Evolutionary conservation across 2,329 filamentous ascomycete genomes (phyloP).

Genomic region (Trichoderma lentiforme): DNA sequence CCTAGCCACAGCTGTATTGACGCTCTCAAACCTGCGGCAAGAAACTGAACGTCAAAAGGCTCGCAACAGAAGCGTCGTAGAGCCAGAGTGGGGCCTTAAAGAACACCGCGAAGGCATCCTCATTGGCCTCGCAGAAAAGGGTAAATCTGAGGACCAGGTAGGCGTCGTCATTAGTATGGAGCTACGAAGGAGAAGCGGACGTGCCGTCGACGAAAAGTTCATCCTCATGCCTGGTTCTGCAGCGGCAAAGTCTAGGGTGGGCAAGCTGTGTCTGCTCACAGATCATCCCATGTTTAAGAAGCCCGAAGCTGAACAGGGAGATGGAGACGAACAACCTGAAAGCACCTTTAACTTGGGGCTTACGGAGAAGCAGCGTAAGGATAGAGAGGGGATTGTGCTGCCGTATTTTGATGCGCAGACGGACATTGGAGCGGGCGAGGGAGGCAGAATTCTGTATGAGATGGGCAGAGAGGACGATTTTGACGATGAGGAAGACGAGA

Average conservation of each 20-base stretch:
- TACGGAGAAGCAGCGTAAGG: slow-evolving; percentile 84
- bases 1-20: slow-evolving; percentile 83
- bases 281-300: slow-evolving; percentile 70
- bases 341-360: slow-evolving; percentile 83
- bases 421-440: slow-evolving; percentile 72
- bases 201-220: slow-evolving; percentile 69
- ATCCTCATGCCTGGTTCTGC: slow-evolving; percentile 40
- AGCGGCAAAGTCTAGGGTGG: background rate
- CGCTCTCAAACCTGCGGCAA: slow-evolving; percentile 69
- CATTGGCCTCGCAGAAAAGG: slow-evolving; percentile 56
- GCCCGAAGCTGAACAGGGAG: slow-evolving; percentile 35
- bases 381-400: slow-evolving; percentile 83
- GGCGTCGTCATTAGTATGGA: slow-evolving; percentile 80
- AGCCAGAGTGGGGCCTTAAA: slow-evolving; percentile 74
- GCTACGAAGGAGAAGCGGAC: slow-evolving; percentile 76
- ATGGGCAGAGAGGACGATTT: slow-evolving; percentile 97
- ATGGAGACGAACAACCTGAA: slow-evolving; percentile 53
- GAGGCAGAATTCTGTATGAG: slow-evolving; percentile 91
- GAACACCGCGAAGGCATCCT: slow-evolving; percentile 78
- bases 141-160: slow-evolving; percentile 36
- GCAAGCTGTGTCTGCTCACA: slow-evolving; percentile 58
- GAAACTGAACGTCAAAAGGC: slow-evolving; percentile 72
- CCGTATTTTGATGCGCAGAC: slow-evolving; percentile 97
- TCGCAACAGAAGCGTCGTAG: slow-evolving; percentile 67
- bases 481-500: slow-evolving; percentile 93